Base-by-base conservation (phyloP, 306 rosid genomes). In the Styphnolobium japonicum region DNA sequence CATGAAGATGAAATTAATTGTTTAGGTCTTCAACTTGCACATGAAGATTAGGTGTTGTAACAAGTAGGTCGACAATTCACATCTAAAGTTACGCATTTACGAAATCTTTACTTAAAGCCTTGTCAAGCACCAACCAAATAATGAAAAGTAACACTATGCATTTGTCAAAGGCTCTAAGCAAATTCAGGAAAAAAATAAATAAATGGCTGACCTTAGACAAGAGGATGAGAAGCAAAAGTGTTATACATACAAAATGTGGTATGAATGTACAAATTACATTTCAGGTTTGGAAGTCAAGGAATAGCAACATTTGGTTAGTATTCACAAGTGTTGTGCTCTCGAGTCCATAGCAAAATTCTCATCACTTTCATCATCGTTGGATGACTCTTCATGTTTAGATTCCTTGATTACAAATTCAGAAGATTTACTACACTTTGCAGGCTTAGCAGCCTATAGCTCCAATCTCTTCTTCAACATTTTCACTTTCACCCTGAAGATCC, bases 251-350 rank as follows among this genome's bases (percentile, higher is more conserved):
- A 82, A 52, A 63, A 52, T 52, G 45, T 15, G 67, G 22, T 71
- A 1, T 45, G 8, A 21, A 46, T 71, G 70, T 78, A 65, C 49
- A 65, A 22, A 71, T 25, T 62, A 70, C 63, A 63, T 43, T 77
- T 78, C 73, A 63, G 29, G 39, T 7, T 63, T 58, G 39, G 57
- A 72, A 56, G 64, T 83, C 48, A 71, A 64, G 22, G 64, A 43
- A 23, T 18, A 62, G 16, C 61, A 57, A 46, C 19, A 25, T 33
- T 31, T 65, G 49, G 77, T 46, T 46, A 45, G 61, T 48, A 71
- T 71, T 83, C 88, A 94, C 85, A 86, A 73, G 82, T 92, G 97
- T 76, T 94, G 98, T 81, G 98, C 98, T 84, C 98, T 88, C 98
- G 97, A 94, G 75, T 94, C 97, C 75, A 94, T 91, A 7, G 96